phyloP scores from a whole-genome alignment of 2,329 filamentous ascomycete species.

The Fusarium sp. region DNA sequence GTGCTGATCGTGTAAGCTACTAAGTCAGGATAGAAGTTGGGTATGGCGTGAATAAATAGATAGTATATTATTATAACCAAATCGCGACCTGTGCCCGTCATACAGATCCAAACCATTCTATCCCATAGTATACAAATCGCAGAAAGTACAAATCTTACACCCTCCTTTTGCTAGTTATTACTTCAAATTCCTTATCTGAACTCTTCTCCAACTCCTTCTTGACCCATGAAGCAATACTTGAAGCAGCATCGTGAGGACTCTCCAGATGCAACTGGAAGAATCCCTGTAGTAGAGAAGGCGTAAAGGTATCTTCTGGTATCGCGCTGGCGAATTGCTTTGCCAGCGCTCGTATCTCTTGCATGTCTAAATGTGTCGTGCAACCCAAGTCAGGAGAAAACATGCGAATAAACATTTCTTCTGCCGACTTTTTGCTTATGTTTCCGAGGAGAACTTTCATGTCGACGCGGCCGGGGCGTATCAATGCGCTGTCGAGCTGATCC shows the following conservation, averaged over 20 bases:
- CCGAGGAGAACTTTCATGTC: conserved; percentile 72
- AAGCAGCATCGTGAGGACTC: conserved; percentile 52
- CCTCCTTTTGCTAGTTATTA: conserved; percentile 31
- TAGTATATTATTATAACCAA: neutral
- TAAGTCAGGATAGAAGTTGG: neutral
- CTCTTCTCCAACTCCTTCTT: conserved; percentile 47
- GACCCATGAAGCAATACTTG: conserved; percentile 52
- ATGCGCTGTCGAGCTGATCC: conserved; percentile 72
- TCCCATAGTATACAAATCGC: neutral
- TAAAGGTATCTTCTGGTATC: conserved; percentile 61
- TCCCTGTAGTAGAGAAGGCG: conserved; percentile 63
- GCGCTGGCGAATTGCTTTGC: conserved; percentile 65
- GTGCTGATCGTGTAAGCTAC: neutral
- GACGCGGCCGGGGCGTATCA: conserved; percentile 75
- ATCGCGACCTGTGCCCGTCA: neutral
- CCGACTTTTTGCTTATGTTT: conserved; percentile 57
- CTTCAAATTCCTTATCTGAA: conserved; percentile 48
- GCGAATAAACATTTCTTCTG: conserved; percentile 60
- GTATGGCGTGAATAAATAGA: neutral
- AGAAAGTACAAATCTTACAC: conserved; percentile 21
- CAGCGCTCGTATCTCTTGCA: conserved; percentile 56
- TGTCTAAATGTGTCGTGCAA: conserved; percentile 38
- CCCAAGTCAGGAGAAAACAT: conserved; percentile 57
- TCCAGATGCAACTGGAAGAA: conserved; percentile 59
- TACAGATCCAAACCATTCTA: neutral